Percentiles rank a stretch among this genome's conserved stretches.
Conservation (phyloP, 2,329 filamentous ascomycete genomes). For the Hymenoscyphus fructigenus region DNA sequence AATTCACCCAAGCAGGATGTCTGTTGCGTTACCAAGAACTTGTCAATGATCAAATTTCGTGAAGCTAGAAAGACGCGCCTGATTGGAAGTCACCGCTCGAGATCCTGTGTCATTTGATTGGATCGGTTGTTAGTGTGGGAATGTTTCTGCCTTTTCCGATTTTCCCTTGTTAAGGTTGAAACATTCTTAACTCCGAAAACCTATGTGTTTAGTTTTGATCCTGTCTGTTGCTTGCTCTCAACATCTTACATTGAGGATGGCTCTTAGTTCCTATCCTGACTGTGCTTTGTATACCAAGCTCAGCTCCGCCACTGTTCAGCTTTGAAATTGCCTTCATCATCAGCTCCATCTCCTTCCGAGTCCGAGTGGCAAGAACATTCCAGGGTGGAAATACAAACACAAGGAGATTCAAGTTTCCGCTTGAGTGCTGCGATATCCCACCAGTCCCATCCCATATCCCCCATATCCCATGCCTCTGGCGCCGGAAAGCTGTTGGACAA, state of each 20-base stretch:
- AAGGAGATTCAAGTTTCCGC: slow-evolving; percentile 20
- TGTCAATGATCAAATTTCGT: background rate
- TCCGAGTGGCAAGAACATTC: background rate
- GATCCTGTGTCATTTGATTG: background rate
- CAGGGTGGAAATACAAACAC: slow-evolving; percentile 14
- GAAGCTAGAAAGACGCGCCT: slow-evolving; percentile 1
- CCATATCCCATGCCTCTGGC: slow-evolving; percentile 9
- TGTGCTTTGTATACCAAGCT: background rate
- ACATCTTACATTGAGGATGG: background rate
- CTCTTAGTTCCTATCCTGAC: background rate
- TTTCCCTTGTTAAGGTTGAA: background rate
- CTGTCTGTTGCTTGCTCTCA: background rate
- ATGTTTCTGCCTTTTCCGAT: background rate
- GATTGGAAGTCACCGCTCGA: background rate
- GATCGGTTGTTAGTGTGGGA: background rate
- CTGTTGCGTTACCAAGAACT: background rate
- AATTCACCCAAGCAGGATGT: background rate
- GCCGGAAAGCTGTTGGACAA: slow-evolving; percentile 9
- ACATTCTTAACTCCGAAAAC: background rate
- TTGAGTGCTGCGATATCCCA: slow-evolving; percentile 5
- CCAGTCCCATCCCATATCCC: background rate
- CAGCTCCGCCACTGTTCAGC: slow-evolving; percentile 1
- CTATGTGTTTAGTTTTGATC: background rate
- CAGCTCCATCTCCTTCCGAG: background rate
- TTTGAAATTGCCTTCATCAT: background rate